phyloP scores from a whole-genome alignment of 2,329 filamentous ascomycete genomes.

The Cucurbitaria berberidis region DNA sequence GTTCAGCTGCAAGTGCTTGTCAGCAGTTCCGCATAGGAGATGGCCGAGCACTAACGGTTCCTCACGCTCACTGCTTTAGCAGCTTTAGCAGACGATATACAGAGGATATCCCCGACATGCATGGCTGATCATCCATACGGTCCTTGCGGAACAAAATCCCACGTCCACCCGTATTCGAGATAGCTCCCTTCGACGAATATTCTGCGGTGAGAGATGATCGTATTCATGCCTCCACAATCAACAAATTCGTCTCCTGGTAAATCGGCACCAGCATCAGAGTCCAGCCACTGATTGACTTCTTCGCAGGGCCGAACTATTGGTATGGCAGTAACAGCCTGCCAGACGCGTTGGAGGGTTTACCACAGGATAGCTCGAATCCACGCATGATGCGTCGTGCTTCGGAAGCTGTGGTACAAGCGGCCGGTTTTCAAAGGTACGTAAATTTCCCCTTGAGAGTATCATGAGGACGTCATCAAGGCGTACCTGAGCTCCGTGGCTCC shows the following conservation, averaged over 20 bases:
- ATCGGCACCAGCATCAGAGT: conserved; percentile 7
- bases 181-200: conserved; percentile 27
- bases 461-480: not conserved
- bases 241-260: conserved; percentile 44
- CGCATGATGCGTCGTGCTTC: conserved; percentile 43
- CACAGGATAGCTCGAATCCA: conserved; percentile 30
- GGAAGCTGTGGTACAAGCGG: conserved; percentile 38
- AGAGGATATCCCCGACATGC: conserved; percentile 40
- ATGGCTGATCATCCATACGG: conserved; percentile 35
- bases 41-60: conserved; percentile 35
- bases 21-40: conserved; percentile 36
- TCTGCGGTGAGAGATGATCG: conserved; percentile 41
- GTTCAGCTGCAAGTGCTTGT: conserved; percentile 41
- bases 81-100: conserved; percentile 37
- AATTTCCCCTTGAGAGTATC: not conserved
- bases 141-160: conserved; percentile 29
- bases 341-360: conserved; percentile 34
- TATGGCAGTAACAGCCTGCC: conserved; percentile 41
- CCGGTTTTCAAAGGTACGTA: conserved; percentile 40
- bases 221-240: conserved; percentile 46
- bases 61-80: conserved; percentile 28
- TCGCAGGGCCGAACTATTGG: conserved; percentile 41
- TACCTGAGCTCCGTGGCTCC: not conserved
- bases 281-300: conserved; percentile 16
- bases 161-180: conserved; percentile 26